Conservation (phyloP, 2,329 filamentous ascomycete species). For the Metarhizium sp. region DNA sequence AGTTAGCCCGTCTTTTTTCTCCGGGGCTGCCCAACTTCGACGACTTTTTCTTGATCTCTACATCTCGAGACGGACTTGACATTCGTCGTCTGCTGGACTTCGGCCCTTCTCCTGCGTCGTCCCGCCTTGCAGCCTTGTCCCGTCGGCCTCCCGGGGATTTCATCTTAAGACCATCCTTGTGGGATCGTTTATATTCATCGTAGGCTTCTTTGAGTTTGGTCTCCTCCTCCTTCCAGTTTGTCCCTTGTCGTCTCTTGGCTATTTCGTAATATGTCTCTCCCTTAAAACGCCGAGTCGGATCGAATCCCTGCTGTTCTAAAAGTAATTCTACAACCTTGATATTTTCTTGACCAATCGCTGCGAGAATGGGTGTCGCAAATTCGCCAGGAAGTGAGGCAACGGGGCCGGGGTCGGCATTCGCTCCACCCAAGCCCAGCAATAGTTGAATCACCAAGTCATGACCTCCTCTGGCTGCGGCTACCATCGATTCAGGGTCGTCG, state of each 20-base stretch:
- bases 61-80: constrained; percentile 39
- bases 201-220: constrained; percentile 69
- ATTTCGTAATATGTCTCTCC: constrained; percentile 83
- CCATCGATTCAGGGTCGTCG: constrained; percentile 76
- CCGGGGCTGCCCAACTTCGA: constrained; percentile 33
- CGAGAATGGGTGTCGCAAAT: constrained; percentile 84
- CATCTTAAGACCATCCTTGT: constrained; percentile 37
- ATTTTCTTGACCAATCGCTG: constrained; percentile 84
- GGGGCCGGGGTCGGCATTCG: constrained; percentile 59
- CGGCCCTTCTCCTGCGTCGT: constrained; percentile 35
- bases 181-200: constrained; percentile 50
- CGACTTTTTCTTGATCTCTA: constrained; percentile 34
- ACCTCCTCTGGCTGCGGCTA: constrained; percentile 84
- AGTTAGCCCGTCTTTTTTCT: constrained; percentile 38
- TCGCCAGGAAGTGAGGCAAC: constrained; percentile 52
- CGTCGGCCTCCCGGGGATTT: constrained; percentile 38
- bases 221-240: constrained; percentile 84
- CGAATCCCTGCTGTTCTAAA: constrained; percentile 66
- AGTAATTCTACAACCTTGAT: constrained; percentile 76
- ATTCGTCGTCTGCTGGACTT: constrained; percentile 35
- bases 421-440: constrained; percentile 57
- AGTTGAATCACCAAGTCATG: constrained; percentile 83
- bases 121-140: constrained; percentile 29
- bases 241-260: constrained; percentile 70
- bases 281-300: constrained; percentile 69